Percentiles rank a stretch among this genome's conserved stretches.
Conservation (phyloP, 345 rosid species). For the Ceriops tagal region DNA sequence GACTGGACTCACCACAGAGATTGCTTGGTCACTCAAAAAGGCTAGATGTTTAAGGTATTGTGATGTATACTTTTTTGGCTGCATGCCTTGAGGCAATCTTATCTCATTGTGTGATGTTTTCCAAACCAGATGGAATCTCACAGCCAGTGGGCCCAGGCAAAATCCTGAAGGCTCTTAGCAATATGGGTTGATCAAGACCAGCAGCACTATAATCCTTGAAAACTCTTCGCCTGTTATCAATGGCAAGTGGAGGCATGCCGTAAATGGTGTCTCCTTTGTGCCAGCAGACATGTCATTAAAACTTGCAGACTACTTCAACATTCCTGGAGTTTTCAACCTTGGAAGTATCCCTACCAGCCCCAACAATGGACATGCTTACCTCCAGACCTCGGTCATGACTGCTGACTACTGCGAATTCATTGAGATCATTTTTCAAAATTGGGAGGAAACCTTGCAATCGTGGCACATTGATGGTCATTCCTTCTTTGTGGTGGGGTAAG, state of each 20-base stretch:
- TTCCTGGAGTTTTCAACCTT: slow-evolving; percentile 61
- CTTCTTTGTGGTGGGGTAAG: slow-evolving; percentile 91
- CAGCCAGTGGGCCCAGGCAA: slow-evolving; percentile 82
- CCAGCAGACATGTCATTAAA: slow-evolving; percentile 83
- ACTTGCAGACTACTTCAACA: slow-evolving; percentile 78
- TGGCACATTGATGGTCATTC: slow-evolving; percentile 88
- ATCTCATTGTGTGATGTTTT: not conserved
- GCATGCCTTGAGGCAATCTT: not conserved
- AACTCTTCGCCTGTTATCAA: slow-evolving; percentile 69
- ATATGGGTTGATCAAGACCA: slow-evolving; percentile 74
- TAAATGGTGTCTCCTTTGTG: slow-evolving; percentile 76
- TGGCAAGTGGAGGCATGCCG: slow-evolving; percentile 75
- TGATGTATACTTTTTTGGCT: not conserved
- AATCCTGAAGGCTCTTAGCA: slow-evolving; percentile 94
- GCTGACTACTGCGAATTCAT: slow-evolving; percentile 61
- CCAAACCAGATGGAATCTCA: slow-evolving; percentile 53
- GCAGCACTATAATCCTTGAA: slow-evolving; percentile 49
- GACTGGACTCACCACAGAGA: slow-evolving; percentile 62
- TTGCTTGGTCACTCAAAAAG: slow-evolving; percentile 78
- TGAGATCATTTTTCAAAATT: slow-evolving; percentile 76
- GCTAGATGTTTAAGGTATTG: slow-evolving; percentile 57
- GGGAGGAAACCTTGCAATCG: slow-evolving; percentile 66
- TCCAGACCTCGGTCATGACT: slow-evolving; percentile 79
- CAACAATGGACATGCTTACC: slow-evolving; percentile 54
- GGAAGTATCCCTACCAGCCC: slow-evolving; percentile 70